These are phyloP conservation scores for Penicillium nordicum DNA, from an alignment of 2,329 filamentous ascomycete species.

Conservation along the genomic window DNA sequence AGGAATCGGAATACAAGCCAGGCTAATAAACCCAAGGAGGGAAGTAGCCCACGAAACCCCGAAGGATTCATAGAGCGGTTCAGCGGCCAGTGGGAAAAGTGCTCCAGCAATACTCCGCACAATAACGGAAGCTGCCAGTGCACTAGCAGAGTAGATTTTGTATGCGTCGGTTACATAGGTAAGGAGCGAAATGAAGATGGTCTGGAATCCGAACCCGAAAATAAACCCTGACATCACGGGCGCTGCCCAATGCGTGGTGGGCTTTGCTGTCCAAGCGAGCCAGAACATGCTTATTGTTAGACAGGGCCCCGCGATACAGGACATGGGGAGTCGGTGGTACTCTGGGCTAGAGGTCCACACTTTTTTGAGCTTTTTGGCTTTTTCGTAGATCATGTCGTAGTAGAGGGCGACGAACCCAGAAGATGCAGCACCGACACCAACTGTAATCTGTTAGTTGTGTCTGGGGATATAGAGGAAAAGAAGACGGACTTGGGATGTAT, in stretches of 20 bases:
- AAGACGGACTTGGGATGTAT: slow-evolving; percentile 58
- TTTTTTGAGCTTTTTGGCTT: slow-evolving; percentile 49
- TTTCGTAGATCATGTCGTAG: slow-evolving; percentile 61
- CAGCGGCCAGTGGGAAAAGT: slow-evolving; percentile 53
- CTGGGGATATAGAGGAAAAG: no score
- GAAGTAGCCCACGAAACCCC: slow-evolving; percentile 44
- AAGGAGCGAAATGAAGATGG: slow-evolving; percentile 62
- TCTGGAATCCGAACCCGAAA: slow-evolving; percentile 60
- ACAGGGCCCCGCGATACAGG: slow-evolving; percentile 66
- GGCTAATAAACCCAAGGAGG: slow-evolving; percentile 39
- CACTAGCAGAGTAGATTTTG: slow-evolving; percentile 59
- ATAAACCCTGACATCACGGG: slow-evolving; percentile 60
- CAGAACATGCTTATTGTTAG: slow-evolving; percentile 50
- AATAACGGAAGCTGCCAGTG: slow-evolving; percentile 52
- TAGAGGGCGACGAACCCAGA: slow-evolving; percentile 60
- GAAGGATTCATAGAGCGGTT: slow-evolving; percentile 36
- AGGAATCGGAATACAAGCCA: slow-evolving; percentile 41
- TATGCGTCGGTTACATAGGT: slow-evolving; percentile 68
- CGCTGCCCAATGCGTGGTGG: slow-evolving; percentile 50
- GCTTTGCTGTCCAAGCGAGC: slow-evolving; percentile 59
- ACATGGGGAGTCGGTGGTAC: slow-evolving; percentile 67
- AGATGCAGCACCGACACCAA: slow-evolving; percentile 61
- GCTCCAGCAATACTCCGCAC: slow-evolving; percentile 52
- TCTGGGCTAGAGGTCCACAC: slow-evolving; percentile 57
- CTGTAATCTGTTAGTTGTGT: slow-evolving; percentile 16